phyloP scores from a whole-genome alignment of 2,329 filamentous ascomycete species.

The Pestalotiopsis sp. region DNA sequence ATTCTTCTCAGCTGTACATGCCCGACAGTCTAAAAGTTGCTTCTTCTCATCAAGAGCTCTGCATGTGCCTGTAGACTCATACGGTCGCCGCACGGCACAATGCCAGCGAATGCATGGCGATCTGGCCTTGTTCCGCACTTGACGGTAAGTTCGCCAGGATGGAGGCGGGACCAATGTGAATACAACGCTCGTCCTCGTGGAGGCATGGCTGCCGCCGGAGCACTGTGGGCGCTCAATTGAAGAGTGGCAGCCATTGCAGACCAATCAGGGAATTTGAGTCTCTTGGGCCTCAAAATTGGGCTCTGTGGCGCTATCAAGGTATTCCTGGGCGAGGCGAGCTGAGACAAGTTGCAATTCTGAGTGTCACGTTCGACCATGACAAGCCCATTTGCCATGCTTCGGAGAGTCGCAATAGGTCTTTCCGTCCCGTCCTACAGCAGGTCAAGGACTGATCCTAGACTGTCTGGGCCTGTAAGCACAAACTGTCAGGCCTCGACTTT shows the following conservation, averaged over 20 bases:
- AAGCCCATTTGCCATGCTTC: not conserved
- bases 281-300: not conserved
- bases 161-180: not conserved
- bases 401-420: not conserved
- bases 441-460: not conserved
- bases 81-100: not conserved
- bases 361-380: not conserved
- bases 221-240: not conserved
- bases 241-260: not conserved
- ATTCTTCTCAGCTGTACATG: not conserved
- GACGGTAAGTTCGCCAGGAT: not conserved
- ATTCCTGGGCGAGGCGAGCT: not conserved
- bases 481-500: not conserved
- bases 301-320: not conserved
- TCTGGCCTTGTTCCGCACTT: not conserved
- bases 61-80: not conserved
- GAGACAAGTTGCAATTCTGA: not conserved
- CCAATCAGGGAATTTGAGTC: not conserved
- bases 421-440: not conserved
- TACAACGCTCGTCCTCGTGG: not conserved
- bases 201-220: not conserved
- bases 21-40: not conserved
- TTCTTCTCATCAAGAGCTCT: not conserved
- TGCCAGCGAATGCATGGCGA: not conserved
- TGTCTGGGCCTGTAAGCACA: not conserved